These are phyloP conservation scores for Dovyalis caffra DNA, from an alignment of 345 rosid genomes.

Conservation along the genomic window DNA sequence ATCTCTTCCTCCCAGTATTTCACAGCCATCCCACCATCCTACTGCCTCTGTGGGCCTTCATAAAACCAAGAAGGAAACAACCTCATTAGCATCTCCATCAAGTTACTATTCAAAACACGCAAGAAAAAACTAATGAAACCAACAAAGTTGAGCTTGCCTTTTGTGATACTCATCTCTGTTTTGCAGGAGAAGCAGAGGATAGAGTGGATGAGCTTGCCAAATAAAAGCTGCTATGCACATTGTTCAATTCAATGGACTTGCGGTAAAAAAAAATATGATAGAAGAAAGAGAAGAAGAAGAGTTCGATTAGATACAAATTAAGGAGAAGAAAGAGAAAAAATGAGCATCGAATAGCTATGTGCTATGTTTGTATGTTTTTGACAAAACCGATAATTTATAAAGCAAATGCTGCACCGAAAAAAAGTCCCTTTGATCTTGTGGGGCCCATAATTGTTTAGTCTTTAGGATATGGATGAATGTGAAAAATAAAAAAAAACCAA, in stretches of 20 bases:
- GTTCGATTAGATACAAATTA: neutral
- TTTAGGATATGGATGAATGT: neutral
- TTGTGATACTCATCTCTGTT: constrained; percentile 70
- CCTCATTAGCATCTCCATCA: neutral
- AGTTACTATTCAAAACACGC: too few relatives aligned
- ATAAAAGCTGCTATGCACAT: constrained; percentile 67
- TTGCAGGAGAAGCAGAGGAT: constrained; percentile 56
- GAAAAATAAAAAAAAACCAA: too few relatives aligned
- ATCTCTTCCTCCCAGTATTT: constrained; percentile 60
- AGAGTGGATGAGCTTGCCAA: constrained; percentile 63
- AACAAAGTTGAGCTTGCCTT: constrained; percentile 36
- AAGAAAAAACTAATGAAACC: neutral
- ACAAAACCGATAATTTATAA: neutral
- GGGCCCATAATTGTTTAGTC: neutral
- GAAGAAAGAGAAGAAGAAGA: neutral
- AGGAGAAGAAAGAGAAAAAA: neutral
- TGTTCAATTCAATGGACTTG: neutral
- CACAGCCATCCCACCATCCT: constrained; percentile 60
- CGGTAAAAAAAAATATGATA: neutral
- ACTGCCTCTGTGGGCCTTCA: constrained; percentile 54
- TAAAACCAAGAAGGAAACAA: neutral
- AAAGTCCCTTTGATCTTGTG: neutral
- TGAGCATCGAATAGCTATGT: neutral
- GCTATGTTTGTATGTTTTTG: neutral
- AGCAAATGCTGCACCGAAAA: neutral